Conservation (phyloP, 805 yeast genomes). For the Candida alai region DNA sequence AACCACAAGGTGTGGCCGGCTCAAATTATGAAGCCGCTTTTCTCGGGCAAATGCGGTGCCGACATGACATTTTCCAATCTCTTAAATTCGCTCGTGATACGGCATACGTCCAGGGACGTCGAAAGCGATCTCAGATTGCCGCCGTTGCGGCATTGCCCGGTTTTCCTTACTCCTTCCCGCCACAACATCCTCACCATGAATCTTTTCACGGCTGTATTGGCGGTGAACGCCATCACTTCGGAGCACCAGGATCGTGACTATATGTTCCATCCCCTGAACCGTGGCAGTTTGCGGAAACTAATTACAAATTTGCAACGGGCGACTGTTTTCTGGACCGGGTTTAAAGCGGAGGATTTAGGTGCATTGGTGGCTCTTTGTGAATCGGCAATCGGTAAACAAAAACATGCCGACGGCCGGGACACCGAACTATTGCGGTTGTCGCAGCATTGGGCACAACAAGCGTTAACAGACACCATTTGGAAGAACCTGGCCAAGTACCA, state of each 20-base stretch:
- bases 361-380: constrained; percentile 48
- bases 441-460: constrained; percentile 42
- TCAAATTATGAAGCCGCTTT: constrained; percentile 46
- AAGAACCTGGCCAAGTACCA: constrained; percentile 53
- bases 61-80: constrained; percentile 38
- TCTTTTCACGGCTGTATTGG: constrained; percentile 61
- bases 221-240: constrained; percentile 71
- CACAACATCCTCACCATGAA: constrained; percentile 61
- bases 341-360: constrained; percentile 54
- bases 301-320: constrained; percentile 61
- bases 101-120: constrained; percentile 54
- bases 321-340: constrained; percentile 76
- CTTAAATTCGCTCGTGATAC: constrained; percentile 46
- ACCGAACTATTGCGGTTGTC: constrained; percentile 39
- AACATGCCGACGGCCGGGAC: constrained; percentile 32
- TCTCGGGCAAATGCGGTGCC: constrained; percentile 37
- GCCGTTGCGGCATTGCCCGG: constrained; percentile 53
- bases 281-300: constrained; percentile 50
- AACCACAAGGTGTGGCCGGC: constrained; percentile 46
- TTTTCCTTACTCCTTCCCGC: constrained; percentile 56
- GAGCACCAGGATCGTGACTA: constrained; percentile 64
- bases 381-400: constrained; percentile 37
- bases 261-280: constrained; percentile 63
- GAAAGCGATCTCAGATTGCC: constrained; percentile 56
- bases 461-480: constrained; percentile 55